These are phyloP conservation scores for Leishmania major DNA, from an alignment of 208 protist genomes.

Conservation along the genomic window DNA sequence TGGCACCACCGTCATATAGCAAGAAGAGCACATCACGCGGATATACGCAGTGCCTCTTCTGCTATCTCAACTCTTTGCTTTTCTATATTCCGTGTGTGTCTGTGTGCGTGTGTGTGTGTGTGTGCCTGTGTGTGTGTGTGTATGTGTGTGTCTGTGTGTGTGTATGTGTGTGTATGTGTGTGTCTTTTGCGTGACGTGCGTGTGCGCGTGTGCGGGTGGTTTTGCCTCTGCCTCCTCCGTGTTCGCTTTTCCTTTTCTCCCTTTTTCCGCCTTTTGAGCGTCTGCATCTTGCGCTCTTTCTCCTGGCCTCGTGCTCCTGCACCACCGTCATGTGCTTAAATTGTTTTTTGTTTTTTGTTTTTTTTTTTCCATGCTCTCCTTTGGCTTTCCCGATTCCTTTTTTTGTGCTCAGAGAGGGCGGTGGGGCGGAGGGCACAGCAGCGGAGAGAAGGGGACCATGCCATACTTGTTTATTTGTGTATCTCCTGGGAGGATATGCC, in stretches of 20 bases:
- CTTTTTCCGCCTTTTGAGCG: background rate
- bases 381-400: background rate
- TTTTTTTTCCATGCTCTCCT: background rate
- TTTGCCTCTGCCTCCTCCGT: too few relatives aligned
- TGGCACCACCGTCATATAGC: background rate
- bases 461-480: background rate
- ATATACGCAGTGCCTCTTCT: background rate
- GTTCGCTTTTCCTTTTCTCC: background rate
- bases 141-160: background rate
- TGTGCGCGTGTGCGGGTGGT: too few relatives aligned
- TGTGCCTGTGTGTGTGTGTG: background rate
- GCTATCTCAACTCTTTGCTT: background rate
- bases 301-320: background rate
- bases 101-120: too few relatives aligned
- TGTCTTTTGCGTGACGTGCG: too few relatives aligned
- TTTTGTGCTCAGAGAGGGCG: background rate
- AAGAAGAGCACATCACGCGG: background rate
- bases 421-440: background rate
- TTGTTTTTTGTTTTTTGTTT: background rate
- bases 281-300: background rate
- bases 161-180: background rate
- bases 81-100: background rate
- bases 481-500: background rate
- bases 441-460: background rate
- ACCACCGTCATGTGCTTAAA: background rate